A percentile compares a stretch with the other conserved stretches of the same genome.
Evolutionary conservation across 192 early-diverging fungal genomes (phyloP).

Genomic region (Entomortierella lignicola): DNA sequence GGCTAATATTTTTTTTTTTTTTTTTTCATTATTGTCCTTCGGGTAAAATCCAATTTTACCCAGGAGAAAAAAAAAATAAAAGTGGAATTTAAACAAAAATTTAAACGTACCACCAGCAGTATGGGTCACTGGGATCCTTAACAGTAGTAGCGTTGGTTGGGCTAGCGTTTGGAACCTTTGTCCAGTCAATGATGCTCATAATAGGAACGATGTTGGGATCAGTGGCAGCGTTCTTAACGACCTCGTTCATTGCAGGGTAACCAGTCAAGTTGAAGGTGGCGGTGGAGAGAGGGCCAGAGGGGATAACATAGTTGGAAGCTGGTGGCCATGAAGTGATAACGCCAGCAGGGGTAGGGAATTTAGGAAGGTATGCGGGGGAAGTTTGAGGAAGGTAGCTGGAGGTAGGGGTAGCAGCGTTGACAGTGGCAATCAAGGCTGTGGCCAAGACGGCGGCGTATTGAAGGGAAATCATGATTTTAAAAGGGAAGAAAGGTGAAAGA

Average conservation of each 20-base stretch:
- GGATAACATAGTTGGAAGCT: constrained; percentile 4
- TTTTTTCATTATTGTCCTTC: too few relatives aligned
- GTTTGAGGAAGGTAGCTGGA: constrained; percentile 13
- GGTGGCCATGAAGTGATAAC: constrained; percentile 15
- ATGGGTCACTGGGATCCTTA: neutral
- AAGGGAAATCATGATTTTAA: constrained; percentile 13
- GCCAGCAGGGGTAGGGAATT: constrained; percentile 6
- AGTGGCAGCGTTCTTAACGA: constrained; percentile 26
- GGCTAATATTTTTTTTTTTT: too few relatives aligned
- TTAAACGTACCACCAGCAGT: constrained; percentile 1
- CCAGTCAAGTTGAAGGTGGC: constrained; percentile 9
- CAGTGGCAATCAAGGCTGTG: neutral
- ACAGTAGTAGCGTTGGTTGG: constrained; percentile 1
- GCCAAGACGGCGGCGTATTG: constrained; percentile 11
- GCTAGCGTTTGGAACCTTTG: constrained; percentile 35
- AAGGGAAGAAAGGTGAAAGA: too few relatives aligned
- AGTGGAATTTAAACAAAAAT: too few relatives aligned
- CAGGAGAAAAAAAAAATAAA: too few relatives aligned
- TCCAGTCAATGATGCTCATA: constrained; percentile 51
- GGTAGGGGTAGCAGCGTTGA: constrained; percentile 9
- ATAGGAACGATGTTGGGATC: constrained; percentile 37
- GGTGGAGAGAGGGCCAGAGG: constrained; percentile 45
- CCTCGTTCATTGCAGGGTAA: constrained; percentile 30
- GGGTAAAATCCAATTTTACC: too few relatives aligned
- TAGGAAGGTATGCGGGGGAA: constrained; percentile 43